Base-by-base conservation (phyloP, 208 protist species). In the Trypanosoma congolense region DNA sequence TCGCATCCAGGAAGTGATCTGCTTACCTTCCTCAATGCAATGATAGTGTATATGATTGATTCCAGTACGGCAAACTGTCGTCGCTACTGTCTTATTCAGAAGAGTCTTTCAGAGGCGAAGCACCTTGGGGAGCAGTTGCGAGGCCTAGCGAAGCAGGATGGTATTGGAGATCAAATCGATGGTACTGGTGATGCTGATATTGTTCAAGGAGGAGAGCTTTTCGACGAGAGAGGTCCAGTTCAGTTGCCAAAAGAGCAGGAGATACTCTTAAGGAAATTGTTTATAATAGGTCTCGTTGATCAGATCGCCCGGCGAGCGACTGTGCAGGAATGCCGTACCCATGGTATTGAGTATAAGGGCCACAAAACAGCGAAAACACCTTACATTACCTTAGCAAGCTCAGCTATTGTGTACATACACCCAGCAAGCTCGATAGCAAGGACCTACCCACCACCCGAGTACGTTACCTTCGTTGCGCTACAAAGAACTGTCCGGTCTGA, bases 381-480 rank as follows among this genome's bases (percentile, higher is more conserved):
- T 10, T 96, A 96, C 56, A 51, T 93, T n/a, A 64, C 90, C 30
- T 51, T 78, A 12, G 69, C 56, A 53, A 67, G 57, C 8, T 71
- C 69, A 35, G 77, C 74, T 28, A 87, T 96, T 25, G 81, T 77
- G 38, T 93, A 77, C 67, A 73, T 96, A 40, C 82, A 94, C 64
- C 83, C 86, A 1, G 87, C 81, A 63, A 94, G 86, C 56, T 77
- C 87, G 22, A 71, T 94, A 36, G 56, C 90, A 3, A 77, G 72
- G 19, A 92, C 82, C 12, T 83, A 75, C 55, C 91, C 91, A 22
- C 76, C 88, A 28, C 91, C 91, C 1, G 88, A 96, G 70, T 94
- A 77, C 41, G 73, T 96, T 24, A 84, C 79, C 3, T 96, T 87
- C 73, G 70, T 57, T 9, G 76, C 80, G 31, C 58, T 96, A 28